Evolutionary conservation across 352 stramenopile species (phyloP).

Genomic region (Globisporangium echinulatum): DNA sequence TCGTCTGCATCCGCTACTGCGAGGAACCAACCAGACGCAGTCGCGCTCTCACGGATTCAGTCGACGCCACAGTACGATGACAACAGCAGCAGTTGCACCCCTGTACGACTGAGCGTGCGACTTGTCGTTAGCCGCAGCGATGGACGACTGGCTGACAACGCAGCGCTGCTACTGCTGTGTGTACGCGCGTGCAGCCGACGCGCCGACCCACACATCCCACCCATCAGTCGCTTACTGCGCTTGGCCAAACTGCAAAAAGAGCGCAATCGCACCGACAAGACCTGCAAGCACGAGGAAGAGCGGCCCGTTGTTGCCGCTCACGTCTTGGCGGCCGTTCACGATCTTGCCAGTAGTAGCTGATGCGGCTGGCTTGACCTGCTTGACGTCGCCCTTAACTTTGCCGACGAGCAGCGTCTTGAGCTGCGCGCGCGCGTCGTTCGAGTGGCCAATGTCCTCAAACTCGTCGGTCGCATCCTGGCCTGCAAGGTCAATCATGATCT

Average conservation of each 20-base stretch:
- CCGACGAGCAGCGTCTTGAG: constrained; percentile 92
- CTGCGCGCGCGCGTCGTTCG: constrained; percentile 91
- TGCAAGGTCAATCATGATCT: constrained; percentile 95
- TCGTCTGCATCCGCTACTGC: too few species aligned
- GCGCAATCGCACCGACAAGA: constrained; percentile 36
- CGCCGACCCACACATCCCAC: background rate
- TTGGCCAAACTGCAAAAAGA: constrained; percentile 54
- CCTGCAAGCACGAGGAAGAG: constrained; percentile 47
- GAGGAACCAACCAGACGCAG: too few species aligned
- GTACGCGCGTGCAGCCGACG: background rate
- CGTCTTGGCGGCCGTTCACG: constrained; percentile 45
- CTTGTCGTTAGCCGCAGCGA: too few species aligned
- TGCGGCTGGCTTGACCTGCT: constrained; percentile 21
- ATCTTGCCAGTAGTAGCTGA: constrained; percentile 18
- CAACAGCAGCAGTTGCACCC: too few species aligned
- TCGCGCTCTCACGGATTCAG: too few species aligned
- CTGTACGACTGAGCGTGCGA: too few species aligned
- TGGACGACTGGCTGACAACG: too few species aligned
- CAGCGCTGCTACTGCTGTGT: too few species aligned
- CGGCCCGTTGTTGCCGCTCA: constrained; percentile 49
- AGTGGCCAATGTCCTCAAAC: constrained; percentile 98
- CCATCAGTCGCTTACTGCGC: constrained; percentile 9
- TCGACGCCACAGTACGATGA: too few species aligned
- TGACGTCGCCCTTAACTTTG: constrained; percentile 76
- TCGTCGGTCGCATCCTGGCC: constrained; percentile 90